Evolutionary conservation across 306 rosid species (phyloP).

Genomic region (Morella rubra): DNA sequence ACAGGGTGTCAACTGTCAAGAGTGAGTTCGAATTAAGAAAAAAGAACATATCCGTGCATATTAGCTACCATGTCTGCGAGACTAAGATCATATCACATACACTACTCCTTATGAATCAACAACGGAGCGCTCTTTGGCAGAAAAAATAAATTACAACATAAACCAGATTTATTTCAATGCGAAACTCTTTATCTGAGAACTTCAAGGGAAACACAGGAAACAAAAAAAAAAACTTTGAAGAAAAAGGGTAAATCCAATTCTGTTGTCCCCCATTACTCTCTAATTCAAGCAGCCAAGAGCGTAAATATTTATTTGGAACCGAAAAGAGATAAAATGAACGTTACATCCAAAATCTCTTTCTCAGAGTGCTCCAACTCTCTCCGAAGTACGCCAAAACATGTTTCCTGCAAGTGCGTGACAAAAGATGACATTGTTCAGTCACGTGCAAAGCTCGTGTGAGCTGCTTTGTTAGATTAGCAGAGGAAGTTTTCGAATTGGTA

Average conservation of each 20-base stretch:
- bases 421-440: constrained; percentile 15
- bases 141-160: too few relatives aligned
- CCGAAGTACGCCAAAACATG: constrained; percentile 75
- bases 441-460: neutral
- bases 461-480: neutral
- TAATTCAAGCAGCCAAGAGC: neutral
- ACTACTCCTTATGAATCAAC: too few relatives aligned
- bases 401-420: constrained; percentile 58
- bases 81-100: too few relatives aligned
- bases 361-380: constrained; percentile 80
- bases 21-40: neutral
- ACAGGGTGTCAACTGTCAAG: neutral
- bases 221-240: too few relatives aligned
- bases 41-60: neutral
- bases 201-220: neutral
- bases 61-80: too few relatives aligned
- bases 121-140: too few relatives aligned
- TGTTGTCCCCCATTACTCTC: neutral
- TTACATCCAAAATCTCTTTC: constrained; percentile 59
- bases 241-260: neutral
- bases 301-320: neutral
- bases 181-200: neutral
- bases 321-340: constrained; percentile 14
- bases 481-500: neutral
- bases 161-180: too few relatives aligned